A percentile compares a stretch with the other conserved stretches of the same genome.
Conservation (phyloP, 2,329 filamentous ascomycete genomes). For the Colletotrichum eleusines region DNA sequence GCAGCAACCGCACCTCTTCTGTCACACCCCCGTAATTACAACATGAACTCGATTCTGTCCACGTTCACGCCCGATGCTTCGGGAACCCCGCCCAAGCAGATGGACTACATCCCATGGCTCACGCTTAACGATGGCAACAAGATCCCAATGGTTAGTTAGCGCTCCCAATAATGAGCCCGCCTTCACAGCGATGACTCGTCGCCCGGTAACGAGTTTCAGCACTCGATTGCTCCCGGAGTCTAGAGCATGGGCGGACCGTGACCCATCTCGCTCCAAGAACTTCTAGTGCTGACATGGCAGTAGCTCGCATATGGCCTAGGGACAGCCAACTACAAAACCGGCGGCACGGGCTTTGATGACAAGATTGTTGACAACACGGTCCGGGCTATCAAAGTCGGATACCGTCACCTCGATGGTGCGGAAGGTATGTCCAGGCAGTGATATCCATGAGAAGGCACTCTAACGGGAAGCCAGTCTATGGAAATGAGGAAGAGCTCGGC, state of each 20-base stretch:
- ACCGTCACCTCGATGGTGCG: constrained; percentile 80
- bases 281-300: constrained; percentile 11
- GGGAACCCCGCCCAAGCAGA: constrained; percentile 56
- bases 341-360: constrained; percentile 65
- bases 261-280: background rate
- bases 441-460: background rate
- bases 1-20: constrained; percentile 9
- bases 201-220: constrained; percentile 10
- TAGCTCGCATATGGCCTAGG: constrained; percentile 80
- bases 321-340: constrained; percentile 73
- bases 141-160: constrained; percentile 72
- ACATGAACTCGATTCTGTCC: constrained; percentile 59
- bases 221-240: background rate
- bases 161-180: background rate
- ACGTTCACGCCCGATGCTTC: constrained; percentile 55
- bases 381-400: constrained; percentile 76
- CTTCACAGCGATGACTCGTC: background rate
- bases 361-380: constrained; percentile 63
- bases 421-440: constrained; percentile 62
- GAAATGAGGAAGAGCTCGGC: constrained; percentile 78
- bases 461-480: constrained; percentile 62
- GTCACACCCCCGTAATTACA: constrained; percentile 23
- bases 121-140: constrained; percentile 81
- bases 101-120: constrained; percentile 64
- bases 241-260: background rate